These are phyloP conservation scores for Citrullus colocynthis DNA, from an alignment of 306 rosid genomes.

Conservation along the genomic window DNA sequence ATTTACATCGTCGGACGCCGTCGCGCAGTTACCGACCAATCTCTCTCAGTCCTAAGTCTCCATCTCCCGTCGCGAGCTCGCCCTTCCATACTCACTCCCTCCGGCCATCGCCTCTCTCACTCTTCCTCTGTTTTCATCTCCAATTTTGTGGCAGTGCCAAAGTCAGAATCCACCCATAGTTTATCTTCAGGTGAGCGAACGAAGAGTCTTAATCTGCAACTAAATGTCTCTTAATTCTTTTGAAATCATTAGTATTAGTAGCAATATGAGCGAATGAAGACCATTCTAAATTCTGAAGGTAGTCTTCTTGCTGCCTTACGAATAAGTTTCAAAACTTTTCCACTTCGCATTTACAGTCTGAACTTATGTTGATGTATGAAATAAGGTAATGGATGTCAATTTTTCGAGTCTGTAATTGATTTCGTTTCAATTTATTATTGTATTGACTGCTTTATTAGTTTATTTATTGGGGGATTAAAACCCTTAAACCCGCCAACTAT, in stretches of 20 bases:
- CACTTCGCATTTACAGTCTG: not conserved
- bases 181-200: not conserved
- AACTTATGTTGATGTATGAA: not conserved
- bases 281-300: not conserved
- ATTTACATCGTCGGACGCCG: not conserved
- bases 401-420: not conserved
- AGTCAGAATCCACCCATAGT: not conserved
- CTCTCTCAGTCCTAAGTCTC: not conserved
- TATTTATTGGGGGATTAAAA: not conserved
- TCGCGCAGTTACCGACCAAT: not conserved
- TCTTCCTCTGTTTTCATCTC: not conserved
- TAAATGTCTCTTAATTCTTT: not conserved
- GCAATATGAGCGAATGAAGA: not conserved
- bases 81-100: not conserved
- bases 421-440: not conserved
- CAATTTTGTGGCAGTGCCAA: not conserved
- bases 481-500: not conserved
- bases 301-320: not conserved
- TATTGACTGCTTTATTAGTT: not conserved
- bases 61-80: not conserved
- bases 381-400: not conserved
- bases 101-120: not conserved
- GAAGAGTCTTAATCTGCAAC: not conserved
- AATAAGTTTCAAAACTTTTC: not conserved
- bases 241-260: not conserved